Conservation (phyloP, 345 rosid species). For the Eucalyptus regnans region DNA sequence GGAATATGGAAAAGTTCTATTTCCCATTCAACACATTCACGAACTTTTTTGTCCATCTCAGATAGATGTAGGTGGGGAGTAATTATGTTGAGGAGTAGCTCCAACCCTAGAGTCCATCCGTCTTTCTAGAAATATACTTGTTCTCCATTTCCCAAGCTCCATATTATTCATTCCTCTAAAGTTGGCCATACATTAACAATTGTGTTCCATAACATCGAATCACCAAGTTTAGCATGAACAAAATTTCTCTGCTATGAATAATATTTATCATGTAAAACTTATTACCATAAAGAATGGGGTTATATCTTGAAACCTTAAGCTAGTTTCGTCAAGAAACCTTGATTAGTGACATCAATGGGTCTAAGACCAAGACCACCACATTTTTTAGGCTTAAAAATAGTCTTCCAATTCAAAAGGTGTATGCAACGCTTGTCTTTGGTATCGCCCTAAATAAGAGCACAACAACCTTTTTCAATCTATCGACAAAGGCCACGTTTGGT, state of each 20-base stretch:
- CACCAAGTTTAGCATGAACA: rapidly evolving
- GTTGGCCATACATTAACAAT: too few relatives aligned
- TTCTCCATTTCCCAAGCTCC: neutral
- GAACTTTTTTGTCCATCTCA: rapidly evolving
- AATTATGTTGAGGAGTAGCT: too few relatives aligned
- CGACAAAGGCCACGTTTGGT: rapidly evolving
- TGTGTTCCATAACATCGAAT: neutral
- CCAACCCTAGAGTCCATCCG: rapidly evolving
- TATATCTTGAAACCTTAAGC: neutral
- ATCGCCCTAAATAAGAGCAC: rapidly evolving
- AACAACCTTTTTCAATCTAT: too few relatives aligned
- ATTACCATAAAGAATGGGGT: rapidly evolving
- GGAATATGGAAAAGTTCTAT: too few relatives aligned
- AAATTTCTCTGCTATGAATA: neutral
- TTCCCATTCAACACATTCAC: neutral
- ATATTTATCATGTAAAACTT: neutral
- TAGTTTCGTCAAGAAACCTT: neutral
- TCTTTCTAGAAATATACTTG: too few relatives aligned
- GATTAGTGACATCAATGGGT: too few relatives aligned
- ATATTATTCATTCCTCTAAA: neutral
- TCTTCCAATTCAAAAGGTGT: too few relatives aligned
- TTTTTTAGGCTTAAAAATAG: too few relatives aligned
- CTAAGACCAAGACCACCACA: too few relatives aligned
- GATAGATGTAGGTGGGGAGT: neutral
- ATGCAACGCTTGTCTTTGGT: too few relatives aligned